A percentile compares a stretch with the other conserved stretches of the same genome.
These are phyloP conservation scores for Trichaptum fuscoviolaceum DNA, from an alignment of 768 basidiomycete species.

Conservation along the genomic window DNA sequence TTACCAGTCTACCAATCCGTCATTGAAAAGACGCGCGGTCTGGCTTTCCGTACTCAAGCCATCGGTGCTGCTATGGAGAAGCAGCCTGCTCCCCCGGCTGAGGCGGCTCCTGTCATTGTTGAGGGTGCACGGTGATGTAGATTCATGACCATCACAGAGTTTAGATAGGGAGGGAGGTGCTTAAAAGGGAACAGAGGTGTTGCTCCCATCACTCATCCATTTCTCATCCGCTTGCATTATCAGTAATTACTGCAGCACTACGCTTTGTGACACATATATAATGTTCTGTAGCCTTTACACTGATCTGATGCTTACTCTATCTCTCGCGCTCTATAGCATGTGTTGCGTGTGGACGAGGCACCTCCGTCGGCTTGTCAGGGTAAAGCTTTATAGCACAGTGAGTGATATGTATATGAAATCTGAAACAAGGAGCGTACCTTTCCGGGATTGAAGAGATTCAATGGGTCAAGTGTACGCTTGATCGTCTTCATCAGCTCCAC, in stretches of 20 bases:
- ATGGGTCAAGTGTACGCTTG: conserved; percentile 69
- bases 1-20: conserved; percentile 89
- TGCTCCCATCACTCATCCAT: not conserved
- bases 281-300: not conserved
- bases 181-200: not conserved
- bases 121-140: conserved; percentile 18
- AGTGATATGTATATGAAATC: not conserved
- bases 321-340: conserved; percentile 23
- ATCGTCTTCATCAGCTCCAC: conserved; percentile 80
- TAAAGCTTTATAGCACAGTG: not conserved
- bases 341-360: conserved; percentile 20
- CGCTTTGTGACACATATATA: not conserved
- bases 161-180: not conserved
- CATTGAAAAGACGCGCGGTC: conserved; percentile 91
- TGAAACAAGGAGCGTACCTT: conserved; percentile 44
- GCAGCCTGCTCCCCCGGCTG: conserved; percentile 12
- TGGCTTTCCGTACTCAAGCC: conserved; percentile 88
- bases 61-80: conserved; percentile 71
- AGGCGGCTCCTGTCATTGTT: conserved; percentile 18
- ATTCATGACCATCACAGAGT: not conserved
- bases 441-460: conserved; percentile 77
- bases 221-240: not conserved
- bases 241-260: not conserved
- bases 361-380: conserved; percentile 18
- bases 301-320: conserved; percentile 9